phyloP scores from a whole-genome alignment of 2,329 filamentous ascomycete genomes.

The Penicillium sp. region DNA sequence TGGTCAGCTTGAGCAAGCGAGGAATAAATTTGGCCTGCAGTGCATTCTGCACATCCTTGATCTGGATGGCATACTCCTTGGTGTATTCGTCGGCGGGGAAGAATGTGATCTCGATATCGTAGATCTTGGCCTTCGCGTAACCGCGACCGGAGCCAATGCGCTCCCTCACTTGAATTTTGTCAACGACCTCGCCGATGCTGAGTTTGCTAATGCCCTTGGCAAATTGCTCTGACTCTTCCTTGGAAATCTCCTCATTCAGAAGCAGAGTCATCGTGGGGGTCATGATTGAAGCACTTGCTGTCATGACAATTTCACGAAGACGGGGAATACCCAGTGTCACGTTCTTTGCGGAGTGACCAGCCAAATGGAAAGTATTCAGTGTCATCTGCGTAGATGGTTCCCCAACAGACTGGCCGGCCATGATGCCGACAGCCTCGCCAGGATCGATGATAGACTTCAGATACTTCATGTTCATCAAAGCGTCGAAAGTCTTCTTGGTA shows the following conservation, averaged over 20 bases:
- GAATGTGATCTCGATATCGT: constrained; percentile 75
- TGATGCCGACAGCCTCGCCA: constrained; percentile 93
- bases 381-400: constrained; percentile 99
- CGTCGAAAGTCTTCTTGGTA: constrained; percentile 72
- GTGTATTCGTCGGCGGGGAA: constrained; percentile 82
- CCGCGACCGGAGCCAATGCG: constrained; percentile 68
- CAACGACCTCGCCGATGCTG: constrained; percentile 77
- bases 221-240: constrained; percentile 70
- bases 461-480: constrained; percentile 87
- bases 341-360: constrained; percentile 96
- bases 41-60: constrained; percentile 71
- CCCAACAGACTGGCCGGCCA: constrained; percentile 93
- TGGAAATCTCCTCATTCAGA: constrained; percentile 67
- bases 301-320: constrained; percentile 97
- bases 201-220: constrained; percentile 89
- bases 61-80: constrained; percentile 77
- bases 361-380: constrained; percentile 98
- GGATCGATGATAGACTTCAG: constrained; percentile 88
- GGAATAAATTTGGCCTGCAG: constrained; percentile 79
- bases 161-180: constrained; percentile 78
- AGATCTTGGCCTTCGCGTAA: constrained; percentile 73
- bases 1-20: constrained; percentile 66
- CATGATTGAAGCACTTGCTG: constrained; percentile 80
- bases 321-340: constrained; percentile 97
- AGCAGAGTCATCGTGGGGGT: constrained; percentile 75